Percentiles rank a stretch among this genome's conserved stretches.
Conservation (phyloP, 2,329 filamentous ascomycete species). For the Ascochyta fabae region DNA sequence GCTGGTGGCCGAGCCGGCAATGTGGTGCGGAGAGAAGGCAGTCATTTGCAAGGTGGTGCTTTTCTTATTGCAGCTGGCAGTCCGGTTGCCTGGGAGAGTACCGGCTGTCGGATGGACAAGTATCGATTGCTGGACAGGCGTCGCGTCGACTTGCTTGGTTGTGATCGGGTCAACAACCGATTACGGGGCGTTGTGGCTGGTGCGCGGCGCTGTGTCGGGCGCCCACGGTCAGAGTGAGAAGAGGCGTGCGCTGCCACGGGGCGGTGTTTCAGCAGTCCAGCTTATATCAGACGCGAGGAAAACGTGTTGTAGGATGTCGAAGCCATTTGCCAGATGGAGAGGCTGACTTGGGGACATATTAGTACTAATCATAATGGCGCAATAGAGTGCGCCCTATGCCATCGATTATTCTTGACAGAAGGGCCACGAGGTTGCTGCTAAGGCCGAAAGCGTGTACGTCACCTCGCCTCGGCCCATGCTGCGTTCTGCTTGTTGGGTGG, state of each 20-base stretch:
- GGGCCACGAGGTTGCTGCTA: conserved; percentile 6
- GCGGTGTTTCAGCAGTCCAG: conserved; percentile 9
- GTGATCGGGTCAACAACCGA: conserved; percentile 1
- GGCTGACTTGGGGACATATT: background rate
- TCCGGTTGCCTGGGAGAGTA: conserved; percentile 18
- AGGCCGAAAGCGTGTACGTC: conserved; percentile 15
- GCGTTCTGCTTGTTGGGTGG: conserved; percentile 1
- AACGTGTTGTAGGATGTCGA: background rate
- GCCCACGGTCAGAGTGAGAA: conserved; percentile 6
- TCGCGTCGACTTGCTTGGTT: conserved; percentile 14
- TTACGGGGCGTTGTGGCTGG: conserved; percentile 14
- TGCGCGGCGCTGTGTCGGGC: conserved; percentile 10
- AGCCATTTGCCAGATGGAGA: conserved; percentile 3
- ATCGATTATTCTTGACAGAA: background rate
- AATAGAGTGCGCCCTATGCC: conserved; percentile 6
- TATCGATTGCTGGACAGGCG: conserved; percentile 26
- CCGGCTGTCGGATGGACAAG: conserved; percentile 1
- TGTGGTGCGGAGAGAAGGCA: conserved; percentile 38
- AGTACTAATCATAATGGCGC: conserved; percentile 11
- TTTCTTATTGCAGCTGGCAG: conserved; percentile 17
- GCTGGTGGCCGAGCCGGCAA: conserved; percentile 36
- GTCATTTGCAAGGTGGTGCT: conserved; percentile 22
- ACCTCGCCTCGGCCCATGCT: conserved; percentile 6
- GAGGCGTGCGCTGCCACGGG: conserved; percentile 3
- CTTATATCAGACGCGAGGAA: conserved; percentile 20